Evolutionary conservation across 1,284 basidiomycete genomes (phyloP), one percentile per base, ranked within the genome.

Genomic region (Trametes polyzona): DNA sequence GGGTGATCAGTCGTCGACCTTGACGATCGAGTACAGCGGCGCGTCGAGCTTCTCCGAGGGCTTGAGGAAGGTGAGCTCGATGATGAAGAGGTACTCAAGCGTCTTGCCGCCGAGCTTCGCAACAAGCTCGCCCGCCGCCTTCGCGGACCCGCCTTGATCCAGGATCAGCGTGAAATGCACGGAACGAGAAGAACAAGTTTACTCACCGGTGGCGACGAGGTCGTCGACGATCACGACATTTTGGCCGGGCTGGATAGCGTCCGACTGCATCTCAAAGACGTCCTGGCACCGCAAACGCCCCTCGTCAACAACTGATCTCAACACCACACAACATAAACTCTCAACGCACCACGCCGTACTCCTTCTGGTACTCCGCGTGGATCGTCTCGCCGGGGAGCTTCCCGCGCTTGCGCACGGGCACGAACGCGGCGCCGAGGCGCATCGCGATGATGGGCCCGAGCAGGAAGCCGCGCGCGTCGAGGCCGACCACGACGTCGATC

Each of bases 391-490:
- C 97, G 5, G 97, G 97, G 24, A 99, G 82, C 75, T 99, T 99
- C 14, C 96, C 96, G 61, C 78, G 79, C 78, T 99, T 99, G 61
- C 97, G 83, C 21, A 99, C 95, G 19, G 97, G 96, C 1, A 98
- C 95, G 67, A 99, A 99, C 10, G 94, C 93, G 2, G 95, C 95
- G 23, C 94, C 94, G 33, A 99, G 79, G 55, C 96, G 81, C 68
- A 95, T 78, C 10, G 97, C 97, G 67, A 99, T 85, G 65, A 94
- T 83, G 4, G 97, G 97, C 1, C 96, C 97, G 16, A 99, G 77
- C 48, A 99, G 83, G 80, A 99, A 99, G 8, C 97, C 97, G 57
- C 97, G 84, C 17, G 96, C 96, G 73, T 99, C 97, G 40, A 99
- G 83, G 33, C 95, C 97, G 55, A 99, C 95, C 59, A 99, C 84